Evolutionary conservation across 139 green algal species (phyloP).

Genomic region (Coelastrella sp.): DNA sequence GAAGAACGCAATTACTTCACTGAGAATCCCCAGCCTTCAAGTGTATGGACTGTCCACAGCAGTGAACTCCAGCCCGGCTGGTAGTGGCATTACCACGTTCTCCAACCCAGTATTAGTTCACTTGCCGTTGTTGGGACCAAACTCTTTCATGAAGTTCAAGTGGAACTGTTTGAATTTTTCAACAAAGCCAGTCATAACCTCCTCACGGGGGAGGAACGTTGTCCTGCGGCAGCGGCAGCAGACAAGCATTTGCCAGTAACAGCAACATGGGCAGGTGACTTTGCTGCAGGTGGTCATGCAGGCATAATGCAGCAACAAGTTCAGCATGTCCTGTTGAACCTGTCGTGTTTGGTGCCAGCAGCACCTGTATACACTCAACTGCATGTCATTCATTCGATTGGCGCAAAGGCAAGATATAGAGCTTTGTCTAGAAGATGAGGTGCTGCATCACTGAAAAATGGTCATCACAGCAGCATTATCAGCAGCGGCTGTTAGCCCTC

Average conservation of each 20-base stretch:
- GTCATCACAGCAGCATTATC: neutral
- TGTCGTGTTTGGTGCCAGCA: neutral
- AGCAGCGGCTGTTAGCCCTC: neutral
- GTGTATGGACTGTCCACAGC: neutral
- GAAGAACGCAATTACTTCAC: no score
- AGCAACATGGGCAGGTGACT: neutral
- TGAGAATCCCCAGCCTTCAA: no score
- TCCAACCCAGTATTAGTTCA: no score
- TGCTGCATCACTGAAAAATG: neutral
- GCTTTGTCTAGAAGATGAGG: neutral
- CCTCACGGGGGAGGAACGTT: constrained; percentile 93
- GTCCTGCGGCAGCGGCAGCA: constrained; percentile 56
- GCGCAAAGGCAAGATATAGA: no score
- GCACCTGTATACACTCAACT: neutral
- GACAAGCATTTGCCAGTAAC: neutral
- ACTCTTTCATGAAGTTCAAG: constrained; percentile 65
- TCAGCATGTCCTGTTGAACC: neutral
- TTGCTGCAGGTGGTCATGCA: neutral
- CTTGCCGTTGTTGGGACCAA: neutral
- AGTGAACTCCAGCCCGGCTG: neutral
- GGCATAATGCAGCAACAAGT: neutral
- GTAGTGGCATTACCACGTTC: neutral
- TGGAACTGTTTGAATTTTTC: constrained; percentile 88
- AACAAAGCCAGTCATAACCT: constrained; percentile 79
- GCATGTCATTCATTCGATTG: no score